A percentile compares a stretch with the other conserved stretches of the same genome.
Conservation (phyloP, 176 grass and related monocot species). For the Eragrostis curvula region DNA sequence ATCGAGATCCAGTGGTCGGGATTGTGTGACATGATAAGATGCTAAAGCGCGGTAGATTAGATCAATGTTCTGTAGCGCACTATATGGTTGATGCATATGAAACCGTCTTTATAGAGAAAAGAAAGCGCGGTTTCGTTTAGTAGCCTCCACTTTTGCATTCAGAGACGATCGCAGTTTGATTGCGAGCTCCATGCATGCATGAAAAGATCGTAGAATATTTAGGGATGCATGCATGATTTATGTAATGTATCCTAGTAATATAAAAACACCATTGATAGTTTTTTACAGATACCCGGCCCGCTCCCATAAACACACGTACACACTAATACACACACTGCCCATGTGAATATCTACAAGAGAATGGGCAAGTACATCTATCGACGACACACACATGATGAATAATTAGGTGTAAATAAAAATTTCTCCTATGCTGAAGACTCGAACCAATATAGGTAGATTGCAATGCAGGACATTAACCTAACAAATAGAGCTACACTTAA, state of each 20-base stretch:
- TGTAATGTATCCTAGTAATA: not conserved
- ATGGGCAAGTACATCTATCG: no score
- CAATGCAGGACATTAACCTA: no score
- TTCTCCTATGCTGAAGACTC: no score
- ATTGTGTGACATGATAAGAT: slow-evolving; percentile 44
- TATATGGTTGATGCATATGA: slow-evolving; percentile 31
- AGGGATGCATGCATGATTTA: not conserved
- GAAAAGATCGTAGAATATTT: not conserved
- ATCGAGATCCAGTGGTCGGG: slow-evolving; percentile 1
- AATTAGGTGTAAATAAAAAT: no score
- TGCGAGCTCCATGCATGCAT: not conserved
- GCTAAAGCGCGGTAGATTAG: slow-evolving; percentile 33
- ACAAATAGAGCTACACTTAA: no score
- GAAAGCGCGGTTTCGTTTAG: slow-evolving; percentile 15
- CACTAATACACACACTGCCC: no score
- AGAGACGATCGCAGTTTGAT: not conserved
- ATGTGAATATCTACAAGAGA: no score
- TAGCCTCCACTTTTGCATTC: not conserved
- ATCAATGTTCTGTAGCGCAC: slow-evolving; percentile 39
- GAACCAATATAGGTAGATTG: no score
- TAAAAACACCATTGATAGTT: not conserved
- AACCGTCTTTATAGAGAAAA: slow-evolving; percentile 16
- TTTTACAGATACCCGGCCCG: no score
- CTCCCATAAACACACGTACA: no score
- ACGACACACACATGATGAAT: no score